Conservation (phyloP, 78 protist species). For the Pigoraptor vietnamica region DNA sequence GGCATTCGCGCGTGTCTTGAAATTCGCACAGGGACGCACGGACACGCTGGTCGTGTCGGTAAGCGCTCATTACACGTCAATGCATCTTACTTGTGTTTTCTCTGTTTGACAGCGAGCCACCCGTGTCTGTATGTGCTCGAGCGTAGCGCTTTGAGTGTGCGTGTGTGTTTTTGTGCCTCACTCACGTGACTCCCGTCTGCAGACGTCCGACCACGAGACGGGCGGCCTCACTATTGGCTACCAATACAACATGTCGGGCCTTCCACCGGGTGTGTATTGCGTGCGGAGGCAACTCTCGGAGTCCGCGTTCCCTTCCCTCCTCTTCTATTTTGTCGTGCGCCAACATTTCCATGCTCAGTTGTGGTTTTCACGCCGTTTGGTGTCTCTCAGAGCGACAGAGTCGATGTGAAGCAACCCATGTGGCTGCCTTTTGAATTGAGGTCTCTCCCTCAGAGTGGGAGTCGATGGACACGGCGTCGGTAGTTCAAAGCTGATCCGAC, state of each 20-base stretch:
- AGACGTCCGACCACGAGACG: constrained; percentile 38
- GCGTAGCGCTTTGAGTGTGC: not conserved
- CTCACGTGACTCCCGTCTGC: too few species aligned
- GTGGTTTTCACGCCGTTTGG: too few species aligned
- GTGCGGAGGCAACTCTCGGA: not conserved
- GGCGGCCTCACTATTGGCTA: constrained; percentile 31
- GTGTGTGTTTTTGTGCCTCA: too few species aligned
- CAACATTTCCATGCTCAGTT: not conserved
- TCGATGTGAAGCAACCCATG: too few species aligned
- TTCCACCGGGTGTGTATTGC: not conserved
- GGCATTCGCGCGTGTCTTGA: not conserved
- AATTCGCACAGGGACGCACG: not conserved
- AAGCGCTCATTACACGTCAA: too few species aligned
- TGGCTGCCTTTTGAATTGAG: not conserved
- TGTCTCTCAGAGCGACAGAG: too few species aligned
- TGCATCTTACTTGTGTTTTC: too few species aligned
- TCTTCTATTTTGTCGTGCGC: not conserved
- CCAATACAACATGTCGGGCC: not conserved
- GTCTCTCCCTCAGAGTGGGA: not conserved
- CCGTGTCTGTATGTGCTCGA: not conserved
- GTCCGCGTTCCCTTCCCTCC: too few species aligned
- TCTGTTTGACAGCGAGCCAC: too few species aligned
- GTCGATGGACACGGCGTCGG: too few species aligned
- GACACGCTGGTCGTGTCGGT: constrained; percentile 25
- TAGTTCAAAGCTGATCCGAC: not conserved